These are phyloP conservation scores for Eurotiales sp. DNA, from an alignment of 2,329 filamentous ascomycete genomes.

Conservation along the genomic window DNA sequence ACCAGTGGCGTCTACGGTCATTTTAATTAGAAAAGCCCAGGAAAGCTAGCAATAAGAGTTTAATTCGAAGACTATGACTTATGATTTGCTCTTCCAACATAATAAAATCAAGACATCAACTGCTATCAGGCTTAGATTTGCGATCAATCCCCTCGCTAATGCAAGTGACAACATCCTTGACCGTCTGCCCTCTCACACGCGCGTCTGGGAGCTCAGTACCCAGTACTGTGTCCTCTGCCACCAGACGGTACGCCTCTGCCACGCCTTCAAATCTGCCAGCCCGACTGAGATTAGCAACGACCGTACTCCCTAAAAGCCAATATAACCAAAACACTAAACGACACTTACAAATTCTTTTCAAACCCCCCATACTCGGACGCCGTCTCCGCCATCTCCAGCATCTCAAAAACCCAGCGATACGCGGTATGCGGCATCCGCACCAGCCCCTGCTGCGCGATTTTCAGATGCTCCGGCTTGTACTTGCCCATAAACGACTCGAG, in stretches of 20 bases:
- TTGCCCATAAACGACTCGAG: slow-evolving; percentile 55
- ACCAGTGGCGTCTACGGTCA: too few species aligned
- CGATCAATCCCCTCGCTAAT: neutral
- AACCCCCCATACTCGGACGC: slow-evolving; percentile 56
- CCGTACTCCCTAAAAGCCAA: neutral
- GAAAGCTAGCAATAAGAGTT: too few species aligned
- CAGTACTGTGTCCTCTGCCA: neutral
- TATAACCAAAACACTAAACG: neutral
- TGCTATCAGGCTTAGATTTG: neutral
- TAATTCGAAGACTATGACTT: too few species aligned
- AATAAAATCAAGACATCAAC: too few species aligned
- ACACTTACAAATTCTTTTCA: neutral
- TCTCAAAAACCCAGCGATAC: slow-evolving; percentile 73
- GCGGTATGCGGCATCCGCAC: slow-evolving; percentile 67
- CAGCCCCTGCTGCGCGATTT: slow-evolving; percentile 50
- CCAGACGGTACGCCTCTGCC: neutral
- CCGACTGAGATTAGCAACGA: neutral
- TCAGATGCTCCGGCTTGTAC: slow-evolving; percentile 47
- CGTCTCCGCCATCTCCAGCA: slow-evolving; percentile 69
- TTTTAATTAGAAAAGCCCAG: too few species aligned
- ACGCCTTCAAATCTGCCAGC: neutral
- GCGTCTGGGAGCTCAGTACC: neutral
- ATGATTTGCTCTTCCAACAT: too few species aligned
- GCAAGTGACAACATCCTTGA: neutral
- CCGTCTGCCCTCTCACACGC: neutral